Base-by-base conservation (phyloP, 768 basidiomycete genomes). In the Butyriboletus loyo region DNA sequence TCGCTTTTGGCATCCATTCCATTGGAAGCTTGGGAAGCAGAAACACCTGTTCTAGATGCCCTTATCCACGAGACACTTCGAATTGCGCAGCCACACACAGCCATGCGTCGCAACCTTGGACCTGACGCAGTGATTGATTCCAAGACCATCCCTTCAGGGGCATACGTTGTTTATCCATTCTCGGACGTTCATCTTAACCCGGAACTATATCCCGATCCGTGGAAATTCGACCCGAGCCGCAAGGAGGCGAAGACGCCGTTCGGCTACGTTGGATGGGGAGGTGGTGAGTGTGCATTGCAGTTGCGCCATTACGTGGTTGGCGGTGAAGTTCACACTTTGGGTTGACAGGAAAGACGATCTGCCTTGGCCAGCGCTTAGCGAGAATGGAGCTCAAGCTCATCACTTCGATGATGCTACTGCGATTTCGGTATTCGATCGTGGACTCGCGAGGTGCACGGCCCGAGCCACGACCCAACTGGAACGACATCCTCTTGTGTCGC, bases 51-150 rank as follows among this genome's bases (percentile, higher is more conserved):
- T 50, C 75, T 89, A 31, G 89, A 90, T 65, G 76, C 82, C 42
- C 74, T 89, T 61, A 84, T 90, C 62, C 80, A 80, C 58, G 88
- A 91, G 71, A 89, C 88, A 32, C 81, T 87, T 22, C 84, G 88
- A 35, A 72, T 90, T 42, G 87, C 87, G 10, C 86, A 89, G 73
- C 86, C 88, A 38, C 87, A 89, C 68, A 81, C 81, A 1, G 88
- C 88, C 52, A 88, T 89, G 86, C 80, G 89, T 65, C 80, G 85
- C 54, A 89, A 90, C 66, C 71, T 88, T 52, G 88, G 87, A 17
- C 85, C 85, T 59, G 84, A 86, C 52, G 69, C 83, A 32, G 76
- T 83, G 60, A 84, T 91, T 58, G 80, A 84, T 70, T 81, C 81
- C 55, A 86, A 84, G 69, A 70, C 77, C 35, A 79, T 91, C 28